phyloP scores from a whole-genome alignment of 768 basidiomycete genomes.

The Boletus rubroflammeus region DNA sequence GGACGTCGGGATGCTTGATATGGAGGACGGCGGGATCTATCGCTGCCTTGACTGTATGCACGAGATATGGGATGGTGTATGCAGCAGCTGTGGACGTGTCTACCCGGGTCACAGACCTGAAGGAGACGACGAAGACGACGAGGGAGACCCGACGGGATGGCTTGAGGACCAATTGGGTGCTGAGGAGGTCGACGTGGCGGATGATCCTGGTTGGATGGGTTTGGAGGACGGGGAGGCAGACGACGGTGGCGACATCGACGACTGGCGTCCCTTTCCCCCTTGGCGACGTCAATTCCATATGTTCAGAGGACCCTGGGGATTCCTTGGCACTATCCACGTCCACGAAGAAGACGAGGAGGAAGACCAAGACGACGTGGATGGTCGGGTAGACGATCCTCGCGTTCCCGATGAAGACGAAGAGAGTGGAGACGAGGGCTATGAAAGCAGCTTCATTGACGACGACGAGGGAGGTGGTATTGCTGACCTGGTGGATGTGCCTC shows the following conservation, averaged over 20 bases:
- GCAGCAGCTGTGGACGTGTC: constrained; percentile 55
- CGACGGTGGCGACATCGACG: constrained; percentile 27
- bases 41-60: constrained; percentile 75
- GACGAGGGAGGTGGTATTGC: constrained; percentile 17
- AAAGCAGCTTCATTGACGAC: constrained; percentile 58
- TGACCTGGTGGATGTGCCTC: constrained; percentile 6
- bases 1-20: constrained; percentile 62
- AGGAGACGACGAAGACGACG: constrained; percentile 25
- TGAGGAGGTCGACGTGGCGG: constrained; percentile 28
- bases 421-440: constrained; percentile 40
- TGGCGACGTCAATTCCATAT: constrained; percentile 13
- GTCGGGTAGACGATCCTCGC: background rate
- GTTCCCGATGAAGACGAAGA: constrained; percentile 17
- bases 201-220: constrained; percentile 34
- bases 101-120: constrained; percentile 51
- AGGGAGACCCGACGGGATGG: constrained; percentile 32
- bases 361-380: constrained; percentile 5
- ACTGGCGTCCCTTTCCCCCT: constrained; percentile 18
- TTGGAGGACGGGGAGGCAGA: constrained; percentile 34
- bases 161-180: constrained; percentile 38
- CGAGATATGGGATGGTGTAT: constrained; percentile 71
- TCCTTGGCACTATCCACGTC: constrained; percentile 16
- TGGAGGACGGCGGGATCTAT: constrained; percentile 73
- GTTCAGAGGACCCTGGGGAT: constrained; percentile 17
- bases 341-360: constrained; percentile 27